Percentiles rank a stretch among this genome's conserved stretches.
These are phyloP conservation scores for Cordyceps pruinosa DNA, from an alignment of 2,329 filamentous ascomycete genomes.

Conservation along the genomic window DNA sequence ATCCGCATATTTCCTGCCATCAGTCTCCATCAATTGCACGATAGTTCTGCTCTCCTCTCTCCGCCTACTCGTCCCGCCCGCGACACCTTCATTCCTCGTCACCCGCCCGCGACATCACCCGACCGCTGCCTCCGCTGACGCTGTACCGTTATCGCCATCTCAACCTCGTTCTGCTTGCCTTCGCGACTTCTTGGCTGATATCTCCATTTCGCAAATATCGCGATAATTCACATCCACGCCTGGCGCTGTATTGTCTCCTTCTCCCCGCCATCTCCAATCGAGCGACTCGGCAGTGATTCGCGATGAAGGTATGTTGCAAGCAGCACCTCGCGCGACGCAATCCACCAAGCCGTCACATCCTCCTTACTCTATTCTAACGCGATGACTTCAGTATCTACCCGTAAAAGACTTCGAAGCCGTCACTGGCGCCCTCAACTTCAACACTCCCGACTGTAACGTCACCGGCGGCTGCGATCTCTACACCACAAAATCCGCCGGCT, in stretches of 20 bases:
- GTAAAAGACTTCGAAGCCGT: conserved; percentile 87
- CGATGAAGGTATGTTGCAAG: conserved; percentile 31
- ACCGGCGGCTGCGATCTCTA: conserved; percentile 93
- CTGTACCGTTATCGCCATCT: background rate
- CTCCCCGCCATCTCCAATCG: background rate
- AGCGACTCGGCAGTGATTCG: conserved; percentile 15
- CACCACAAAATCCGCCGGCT: conserved; percentile 91
- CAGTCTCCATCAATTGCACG: background rate
- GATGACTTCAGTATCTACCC: conserved; percentile 67
- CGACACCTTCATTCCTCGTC: background rate
- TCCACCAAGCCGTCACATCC: background rate
- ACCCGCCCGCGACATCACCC: background rate
- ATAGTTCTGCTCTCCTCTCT: background rate
- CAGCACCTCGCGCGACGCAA: background rate
- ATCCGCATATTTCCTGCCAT: background rate
- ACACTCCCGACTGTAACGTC: conserved; percentile 86
- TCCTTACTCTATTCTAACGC: conserved; percentile 9
- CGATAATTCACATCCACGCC: background rate
- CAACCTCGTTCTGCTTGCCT: background rate
- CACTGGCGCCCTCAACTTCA: conserved; percentile 89
- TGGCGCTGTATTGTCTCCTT: conserved; percentile 12
- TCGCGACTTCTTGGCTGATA: background rate
- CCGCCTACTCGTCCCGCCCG: background rate
- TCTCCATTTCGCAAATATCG: background rate
- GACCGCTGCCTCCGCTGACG: conserved; percentile 13